Evolutionary conservation across 2,329 filamentous ascomycete genomes (phyloP).

Genomic region (Phaeosphaeria sp.): DNA sequence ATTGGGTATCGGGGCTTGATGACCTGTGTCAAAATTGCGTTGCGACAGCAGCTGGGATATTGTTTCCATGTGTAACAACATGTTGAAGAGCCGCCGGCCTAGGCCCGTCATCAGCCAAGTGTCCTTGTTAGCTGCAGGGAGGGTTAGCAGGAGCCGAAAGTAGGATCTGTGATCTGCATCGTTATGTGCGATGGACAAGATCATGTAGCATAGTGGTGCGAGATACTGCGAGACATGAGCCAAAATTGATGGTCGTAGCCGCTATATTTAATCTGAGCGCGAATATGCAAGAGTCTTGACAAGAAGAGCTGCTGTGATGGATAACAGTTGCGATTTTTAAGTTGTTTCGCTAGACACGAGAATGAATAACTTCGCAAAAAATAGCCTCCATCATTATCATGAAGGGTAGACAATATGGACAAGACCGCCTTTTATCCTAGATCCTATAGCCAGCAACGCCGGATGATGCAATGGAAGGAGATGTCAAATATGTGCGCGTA

Average conservation of each 20-base stretch:
- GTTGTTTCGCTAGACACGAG: neutral
- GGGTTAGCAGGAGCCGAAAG: neutral
- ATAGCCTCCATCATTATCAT: neutral
- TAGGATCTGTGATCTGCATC: neutral
- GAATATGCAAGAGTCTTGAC: neutral
- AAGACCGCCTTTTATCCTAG: conserved; percentile 7
- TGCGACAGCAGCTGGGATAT: neutral
- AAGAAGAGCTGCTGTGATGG: neutral
- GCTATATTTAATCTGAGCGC: neutral
- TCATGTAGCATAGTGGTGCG: neutral
- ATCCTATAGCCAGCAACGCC: conserved; percentile 16
- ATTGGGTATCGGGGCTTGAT: conserved; percentile 5
- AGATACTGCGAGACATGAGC: neutral
- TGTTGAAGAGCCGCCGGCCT: neutral
- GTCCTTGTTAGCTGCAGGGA: neutral
- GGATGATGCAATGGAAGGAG: conserved; percentile 9
- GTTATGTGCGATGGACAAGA: neutral
- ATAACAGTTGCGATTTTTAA: neutral
- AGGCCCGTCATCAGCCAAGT: neutral
- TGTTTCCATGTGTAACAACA: conserved; percentile 5
- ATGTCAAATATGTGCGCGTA: neutral
- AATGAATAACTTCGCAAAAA: neutral
- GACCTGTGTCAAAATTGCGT: neutral
- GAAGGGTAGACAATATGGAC: neutral
- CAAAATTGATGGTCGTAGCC: neutral